Evolutionary conservation across 1,284 basidiomycete genomes (phyloP).

Genomic region (Kalmanozyma brasiliensis): DNA sequence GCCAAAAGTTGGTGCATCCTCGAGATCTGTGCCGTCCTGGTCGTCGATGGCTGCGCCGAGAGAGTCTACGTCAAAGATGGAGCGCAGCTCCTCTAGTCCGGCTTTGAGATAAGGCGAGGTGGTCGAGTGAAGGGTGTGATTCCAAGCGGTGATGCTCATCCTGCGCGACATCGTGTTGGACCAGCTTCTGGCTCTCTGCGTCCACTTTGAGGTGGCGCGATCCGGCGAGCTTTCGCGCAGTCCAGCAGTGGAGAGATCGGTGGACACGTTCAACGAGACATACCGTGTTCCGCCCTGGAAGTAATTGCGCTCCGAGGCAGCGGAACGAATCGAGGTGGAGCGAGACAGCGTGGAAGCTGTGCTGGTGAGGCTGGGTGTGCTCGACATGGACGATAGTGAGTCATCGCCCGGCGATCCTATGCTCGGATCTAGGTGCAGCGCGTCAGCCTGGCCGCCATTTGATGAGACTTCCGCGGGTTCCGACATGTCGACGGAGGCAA

Average conservation of each 20-base stretch:
- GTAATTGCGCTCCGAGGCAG: slow-evolving; percentile 16
- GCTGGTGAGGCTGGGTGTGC: slow-evolving; percentile 39
- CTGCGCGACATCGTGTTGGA: slow-evolving; percentile 40
- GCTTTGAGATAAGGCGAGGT: slow-evolving; percentile 53
- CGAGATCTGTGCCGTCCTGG: slow-evolving; percentile 21
- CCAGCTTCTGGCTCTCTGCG: slow-evolving; percentile 33
- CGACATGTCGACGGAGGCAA: background rate
- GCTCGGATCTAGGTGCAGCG: background rate
- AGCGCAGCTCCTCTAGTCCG: slow-evolving; percentile 54
- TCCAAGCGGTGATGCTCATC: slow-evolving; percentile 39
- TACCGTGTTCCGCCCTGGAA: slow-evolving; percentile 19
- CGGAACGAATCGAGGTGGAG: slow-evolving; percentile 37
- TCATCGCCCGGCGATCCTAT: slow-evolving; percentile 3
- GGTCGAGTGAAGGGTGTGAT: slow-evolving; percentile 40
- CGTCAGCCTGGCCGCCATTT: slow-evolving; percentile 1
- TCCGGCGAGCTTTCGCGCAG: slow-evolving; percentile 14
- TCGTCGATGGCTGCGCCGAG: slow-evolving; percentile 26
- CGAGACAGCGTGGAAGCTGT: slow-evolving; percentile 32
- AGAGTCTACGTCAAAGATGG: slow-evolving; percentile 58
- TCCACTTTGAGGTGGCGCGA: slow-evolving; percentile 18
- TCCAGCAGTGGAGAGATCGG: slow-evolving; percentile 22
- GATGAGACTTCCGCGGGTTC: slow-evolving; percentile 7
- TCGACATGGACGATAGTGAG: slow-evolving; percentile 23
- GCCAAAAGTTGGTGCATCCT: slow-evolving; percentile 21
- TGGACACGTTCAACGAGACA: slow-evolving; percentile 23